Conservation (phyloP, 306 rosid genomes). For the Prunus mume region DNA sequence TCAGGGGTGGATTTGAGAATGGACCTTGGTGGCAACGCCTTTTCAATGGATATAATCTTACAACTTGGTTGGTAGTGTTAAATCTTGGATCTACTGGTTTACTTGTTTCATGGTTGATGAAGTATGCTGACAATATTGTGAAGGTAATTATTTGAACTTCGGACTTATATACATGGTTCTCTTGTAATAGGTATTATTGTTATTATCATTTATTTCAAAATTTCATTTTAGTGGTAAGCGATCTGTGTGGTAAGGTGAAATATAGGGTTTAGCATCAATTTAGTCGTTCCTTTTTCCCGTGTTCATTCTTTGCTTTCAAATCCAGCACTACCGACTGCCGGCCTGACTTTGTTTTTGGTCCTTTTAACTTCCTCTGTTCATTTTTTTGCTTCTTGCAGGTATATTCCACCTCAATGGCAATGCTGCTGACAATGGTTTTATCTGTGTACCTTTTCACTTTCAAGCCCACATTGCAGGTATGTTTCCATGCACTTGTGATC, state of each 20-base stretch:
- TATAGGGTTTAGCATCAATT: background rate
- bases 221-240: background rate
- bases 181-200: background rate
- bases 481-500: background rate
- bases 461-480: constrained; percentile 88
- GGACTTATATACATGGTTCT: background rate
- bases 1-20: constrained; percentile 83
- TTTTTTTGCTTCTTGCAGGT: constrained; percentile 45
- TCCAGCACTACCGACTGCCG: background rate
- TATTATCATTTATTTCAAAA: background rate
- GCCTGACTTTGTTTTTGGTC: background rate
- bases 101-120: constrained; percentile 95
- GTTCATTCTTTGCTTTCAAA: background rate
- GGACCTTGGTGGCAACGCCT: constrained; percentile 98
- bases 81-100: constrained; percentile 97
- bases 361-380: background rate
- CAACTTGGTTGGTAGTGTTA: constrained; percentile 87
- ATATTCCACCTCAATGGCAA: constrained; percentile 96
- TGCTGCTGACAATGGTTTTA: constrained; percentile 79
- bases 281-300: background rate
- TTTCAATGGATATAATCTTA: constrained; percentile 72
- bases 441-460: constrained; percentile 76
- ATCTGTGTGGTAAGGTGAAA: background rate
- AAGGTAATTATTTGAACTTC: constrained; percentile 46
- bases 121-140: constrained; percentile 94